Conservation (phyloP, 495 filamentous ascomycete species). For the Tuber umbilicatum region DNA sequence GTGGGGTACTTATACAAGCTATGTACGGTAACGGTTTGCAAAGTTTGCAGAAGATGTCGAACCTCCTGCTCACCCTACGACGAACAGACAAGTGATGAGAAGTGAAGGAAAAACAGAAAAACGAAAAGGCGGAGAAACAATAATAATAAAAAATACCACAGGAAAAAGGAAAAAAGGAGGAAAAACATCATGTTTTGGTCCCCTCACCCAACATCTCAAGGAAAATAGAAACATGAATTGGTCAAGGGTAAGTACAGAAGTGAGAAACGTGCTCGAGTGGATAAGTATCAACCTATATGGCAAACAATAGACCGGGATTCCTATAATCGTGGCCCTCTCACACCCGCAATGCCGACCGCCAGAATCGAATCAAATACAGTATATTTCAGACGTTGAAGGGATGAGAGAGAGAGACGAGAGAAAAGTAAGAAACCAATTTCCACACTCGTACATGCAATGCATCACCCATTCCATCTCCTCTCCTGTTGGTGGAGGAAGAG, state of each 20-base stretch:
- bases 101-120: neutral
- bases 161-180: neutral
- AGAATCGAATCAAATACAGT: neutral
- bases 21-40: neutral
- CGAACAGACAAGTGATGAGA: neutral
- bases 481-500: neutral
- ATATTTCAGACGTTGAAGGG: neutral
- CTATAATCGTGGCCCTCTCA: neutral
- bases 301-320: neutral
- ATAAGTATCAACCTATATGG: neutral
- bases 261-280: neutral
- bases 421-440: neutral
- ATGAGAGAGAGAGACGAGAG: neutral
- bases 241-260: neutral
- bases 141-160: neutral
- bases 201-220: neutral
- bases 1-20: neutral
- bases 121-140: neutral
- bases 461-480: neutral
- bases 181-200: neutral
- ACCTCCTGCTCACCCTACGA: neutral
- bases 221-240: neutral
- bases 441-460: neutral
- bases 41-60: neutral
- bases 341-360: neutral